Evolutionary conservation across 371 early-diverging fungal genomes (phyloP).

Genomic region (Entomophthora muscae): DNA sequence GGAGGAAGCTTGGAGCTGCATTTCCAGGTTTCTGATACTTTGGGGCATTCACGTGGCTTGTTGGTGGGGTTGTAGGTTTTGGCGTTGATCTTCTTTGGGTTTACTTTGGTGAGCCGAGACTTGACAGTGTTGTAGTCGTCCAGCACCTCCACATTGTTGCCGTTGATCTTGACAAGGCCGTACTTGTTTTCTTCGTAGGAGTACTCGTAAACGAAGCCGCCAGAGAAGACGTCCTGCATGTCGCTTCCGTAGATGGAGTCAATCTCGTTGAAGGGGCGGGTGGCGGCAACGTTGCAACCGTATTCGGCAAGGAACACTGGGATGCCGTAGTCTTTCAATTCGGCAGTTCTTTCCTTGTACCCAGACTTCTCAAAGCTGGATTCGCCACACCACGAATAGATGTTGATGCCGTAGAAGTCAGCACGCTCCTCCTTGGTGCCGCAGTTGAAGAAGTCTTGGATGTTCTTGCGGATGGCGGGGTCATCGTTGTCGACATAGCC

Average conservation of each 20-base stretch:
- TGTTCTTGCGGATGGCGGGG: slow-evolving; percentile 35
- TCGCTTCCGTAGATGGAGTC: slow-evolving; percentile 40
- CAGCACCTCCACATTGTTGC: slow-evolving; percentile 11
- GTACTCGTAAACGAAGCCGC: slow-evolving; percentile 71
- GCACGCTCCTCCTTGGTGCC: slow-evolving; percentile 36
- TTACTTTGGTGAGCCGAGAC: neutral
- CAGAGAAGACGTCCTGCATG: slow-evolving; percentile 47
- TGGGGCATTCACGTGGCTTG: slow-evolving; percentile 26
- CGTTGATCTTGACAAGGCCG: slow-evolving; percentile 36
- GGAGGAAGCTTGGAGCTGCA: slow-evolving; percentile 36
- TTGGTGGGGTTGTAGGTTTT: neutral
- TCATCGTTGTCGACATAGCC: slow-evolving; percentile 73
- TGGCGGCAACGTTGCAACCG: slow-evolving; percentile 36
- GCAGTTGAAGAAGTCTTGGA: slow-evolving; percentile 53
- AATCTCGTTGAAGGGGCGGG: slow-evolving; percentile 30
- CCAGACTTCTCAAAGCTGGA: slow-evolving; percentile 35
- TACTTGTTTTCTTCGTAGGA: slow-evolving; percentile 59
- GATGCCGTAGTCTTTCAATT: slow-evolving; percentile 25
- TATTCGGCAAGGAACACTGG: slow-evolving; percentile 46
- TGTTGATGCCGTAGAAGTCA: slow-evolving; percentile 58
- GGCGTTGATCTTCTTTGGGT: neutral
- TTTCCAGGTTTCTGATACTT: slow-evolving; percentile 27
- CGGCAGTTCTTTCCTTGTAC: slow-evolving; percentile 32
- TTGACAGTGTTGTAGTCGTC: neutral
- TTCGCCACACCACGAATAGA: slow-evolving; percentile 46